Conservation (phyloP, 2,329 filamentous ascomycete genomes). For the Fusarium floridanum region DNA sequence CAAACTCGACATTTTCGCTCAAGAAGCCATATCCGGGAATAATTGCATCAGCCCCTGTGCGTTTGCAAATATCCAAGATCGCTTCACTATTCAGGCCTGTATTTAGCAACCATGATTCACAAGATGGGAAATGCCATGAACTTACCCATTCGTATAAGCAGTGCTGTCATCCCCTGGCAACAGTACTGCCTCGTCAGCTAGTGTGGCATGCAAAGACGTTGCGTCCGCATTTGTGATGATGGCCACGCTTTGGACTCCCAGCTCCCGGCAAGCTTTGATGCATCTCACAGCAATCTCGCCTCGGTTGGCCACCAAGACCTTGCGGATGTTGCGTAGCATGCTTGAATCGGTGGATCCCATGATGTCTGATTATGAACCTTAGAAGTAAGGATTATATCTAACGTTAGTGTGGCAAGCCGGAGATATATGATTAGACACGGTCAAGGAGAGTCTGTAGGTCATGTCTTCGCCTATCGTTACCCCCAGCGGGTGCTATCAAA, state of each 20-base stretch:
- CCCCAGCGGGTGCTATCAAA: neutral
- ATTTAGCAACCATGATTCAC: neutral
- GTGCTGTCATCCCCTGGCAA: slow-evolving; percentile 46
- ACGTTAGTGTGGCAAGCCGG: neutral
- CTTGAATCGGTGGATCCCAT: slow-evolving; percentile 9
- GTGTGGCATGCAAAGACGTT: slow-evolving; percentile 55
- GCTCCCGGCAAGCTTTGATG: slow-evolving; percentile 57
- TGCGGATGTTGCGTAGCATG: slow-evolving; percentile 8
- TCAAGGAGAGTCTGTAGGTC: neutral
- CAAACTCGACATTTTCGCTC: slow-evolving; percentile 63
- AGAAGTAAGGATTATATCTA: neutral
- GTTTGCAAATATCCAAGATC: slow-evolving; percentile 52
- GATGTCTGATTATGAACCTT: neutral
- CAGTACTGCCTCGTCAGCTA: slow-evolving; percentile 66
- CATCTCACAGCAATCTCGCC: slow-evolving; percentile 70
- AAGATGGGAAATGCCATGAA: neutral
- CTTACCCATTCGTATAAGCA: neutral
- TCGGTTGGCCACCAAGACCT: slow-evolving; percentile 68
- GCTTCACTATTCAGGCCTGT: slow-evolving; percentile 34
- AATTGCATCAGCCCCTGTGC: slow-evolving; percentile 64
- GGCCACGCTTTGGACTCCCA: slow-evolving; percentile 65
- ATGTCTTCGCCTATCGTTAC: neutral
- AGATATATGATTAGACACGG: slow-evolving; percentile 4
- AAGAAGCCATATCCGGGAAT: slow-evolving; percentile 53
- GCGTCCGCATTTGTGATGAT: slow-evolving; percentile 68